Percentiles rank a stretch among this genome's conserved stretches.
Conservation (phyloP, 1,284 basidiomycete species). For the Ceratobasidium sp. region DNA sequence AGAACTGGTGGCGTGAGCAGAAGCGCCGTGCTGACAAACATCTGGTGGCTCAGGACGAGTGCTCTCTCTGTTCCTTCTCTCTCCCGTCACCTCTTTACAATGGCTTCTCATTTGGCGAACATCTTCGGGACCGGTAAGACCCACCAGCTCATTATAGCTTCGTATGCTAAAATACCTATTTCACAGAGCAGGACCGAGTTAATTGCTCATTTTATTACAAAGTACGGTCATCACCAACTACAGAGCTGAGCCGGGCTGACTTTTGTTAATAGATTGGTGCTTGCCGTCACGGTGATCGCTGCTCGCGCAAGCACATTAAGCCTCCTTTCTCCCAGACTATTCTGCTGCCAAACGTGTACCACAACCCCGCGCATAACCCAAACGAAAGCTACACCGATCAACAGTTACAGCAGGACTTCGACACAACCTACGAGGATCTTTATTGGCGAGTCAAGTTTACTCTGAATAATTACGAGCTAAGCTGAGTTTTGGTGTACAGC, state of each 20-base stretch:
- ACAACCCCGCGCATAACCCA: slow-evolving; percentile 95
- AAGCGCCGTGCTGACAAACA: slow-evolving; percentile 10
- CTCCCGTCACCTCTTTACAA: slow-evolving; percentile 28
- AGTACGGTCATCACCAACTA: slow-evolving; percentile 60
- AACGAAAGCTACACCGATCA: slow-evolving; percentile 87
- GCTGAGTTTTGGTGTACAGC: slow-evolving; percentile 51
- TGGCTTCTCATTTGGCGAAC: slow-evolving; percentile 65
- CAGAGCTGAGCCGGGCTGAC: slow-evolving; percentile 43
- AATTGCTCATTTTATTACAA: slow-evolving; percentile 98
- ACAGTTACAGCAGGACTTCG: slow-evolving; percentile 95
- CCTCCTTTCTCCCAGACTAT: slow-evolving; percentile 98
- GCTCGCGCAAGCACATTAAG: slow-evolving; percentile 97
- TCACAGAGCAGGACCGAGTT: slow-evolving; percentile 86
- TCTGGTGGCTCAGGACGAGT: background rate
- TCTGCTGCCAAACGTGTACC: slow-evolving; percentile 98
- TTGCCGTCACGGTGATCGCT: slow-evolving; percentile 95
- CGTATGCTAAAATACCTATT: slow-evolving; percentile 4
- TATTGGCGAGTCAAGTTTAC: slow-evolving; percentile 68
- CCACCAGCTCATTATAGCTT: background rate
- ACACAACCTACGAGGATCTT: slow-evolving; percentile 96
- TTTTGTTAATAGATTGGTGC: slow-evolving; percentile 80
- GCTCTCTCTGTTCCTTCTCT: background rate
- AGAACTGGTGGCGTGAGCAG: too few species aligned
- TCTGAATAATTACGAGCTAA: background rate
- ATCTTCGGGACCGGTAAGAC: slow-evolving; percentile 76